phyloP scores from a whole-genome alignment of 1,284 basidiomycete species.

The Hypsizygus ulmarius region DNA sequence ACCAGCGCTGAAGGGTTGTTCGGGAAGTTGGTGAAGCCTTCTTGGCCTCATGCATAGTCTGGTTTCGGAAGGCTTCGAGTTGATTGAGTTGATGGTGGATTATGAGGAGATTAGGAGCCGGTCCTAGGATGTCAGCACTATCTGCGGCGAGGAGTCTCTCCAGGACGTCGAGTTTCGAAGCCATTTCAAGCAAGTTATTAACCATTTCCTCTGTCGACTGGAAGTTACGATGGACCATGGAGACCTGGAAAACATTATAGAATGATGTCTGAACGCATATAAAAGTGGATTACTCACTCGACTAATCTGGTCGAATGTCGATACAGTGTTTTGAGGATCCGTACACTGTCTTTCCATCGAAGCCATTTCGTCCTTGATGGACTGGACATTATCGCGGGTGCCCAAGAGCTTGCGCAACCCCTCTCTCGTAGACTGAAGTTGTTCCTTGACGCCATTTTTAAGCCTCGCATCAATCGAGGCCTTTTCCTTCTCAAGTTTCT shows the following conservation, averaged over 20 bases:
- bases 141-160: conserved; percentile 79
- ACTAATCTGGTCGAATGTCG: conserved; percentile 91
- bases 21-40: conserved; percentile 72
- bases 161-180: conserved; percentile 77
- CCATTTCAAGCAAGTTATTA: conserved; percentile 88
- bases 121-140: conserved; percentile 72
- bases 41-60: conserved; percentile 91
- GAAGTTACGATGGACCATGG: conserved; percentile 94
- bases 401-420: conserved; percentile 84
- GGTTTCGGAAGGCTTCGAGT: conserved; percentile 91
- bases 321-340: conserved; percentile 70
- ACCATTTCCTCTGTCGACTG: conserved; percentile 95
- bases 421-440: conserved; percentile 88
- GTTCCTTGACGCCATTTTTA: conserved; percentile 91
- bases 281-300: conserved; percentile 52
- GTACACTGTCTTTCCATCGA: conserved; percentile 78
- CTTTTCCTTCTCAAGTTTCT: conserved; percentile 96
- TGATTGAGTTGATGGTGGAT: conserved; percentile 90
- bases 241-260: conserved; percentile 58
- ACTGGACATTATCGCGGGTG: conserved; percentile 80
- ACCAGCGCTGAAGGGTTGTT: conserved; percentile 73
- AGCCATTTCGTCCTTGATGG: conserved; percentile 91
- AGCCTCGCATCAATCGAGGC: conserved; percentile 92
- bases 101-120: conserved; percentile 83
- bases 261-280: background rate